phyloP scores from a whole-genome alignment of 257 asterid species.

The Solanum megistacrolobum region DNA sequence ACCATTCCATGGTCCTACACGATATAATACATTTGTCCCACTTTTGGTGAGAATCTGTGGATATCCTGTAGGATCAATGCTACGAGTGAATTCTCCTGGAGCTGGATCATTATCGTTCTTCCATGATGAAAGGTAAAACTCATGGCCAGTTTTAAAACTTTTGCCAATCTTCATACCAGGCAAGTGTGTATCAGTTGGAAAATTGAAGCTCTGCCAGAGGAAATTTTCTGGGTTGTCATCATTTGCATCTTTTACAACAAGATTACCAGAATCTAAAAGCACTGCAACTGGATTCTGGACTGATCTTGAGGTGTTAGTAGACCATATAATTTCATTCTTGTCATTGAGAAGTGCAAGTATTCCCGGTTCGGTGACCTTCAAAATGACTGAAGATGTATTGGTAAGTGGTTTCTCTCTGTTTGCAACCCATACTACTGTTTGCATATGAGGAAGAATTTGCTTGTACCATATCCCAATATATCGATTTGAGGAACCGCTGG shows the following conservation, averaged over 20 bases:
- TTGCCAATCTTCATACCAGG: constrained; percentile 24
- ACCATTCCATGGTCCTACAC: constrained; percentile 55
- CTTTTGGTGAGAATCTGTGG: constrained; percentile 16
- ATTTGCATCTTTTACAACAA: constrained; percentile 20
- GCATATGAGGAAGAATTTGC: neutral
- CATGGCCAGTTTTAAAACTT: constrained; percentile 7
- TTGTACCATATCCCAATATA: neutral
- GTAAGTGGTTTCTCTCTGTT: neutral
- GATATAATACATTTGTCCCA: neutral
- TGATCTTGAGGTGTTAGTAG: constrained; percentile 6
- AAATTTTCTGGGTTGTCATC: constrained; percentile 3
- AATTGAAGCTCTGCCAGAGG: constrained; percentile 22
- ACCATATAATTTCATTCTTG: constrained; percentile 4
- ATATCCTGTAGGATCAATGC: constrained; percentile 23
- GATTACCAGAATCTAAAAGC: constrained; percentile 27
- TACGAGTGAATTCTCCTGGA: constrained; percentile 12
- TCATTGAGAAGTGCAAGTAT: neutral
- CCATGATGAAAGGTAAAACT: constrained; percentile 21
- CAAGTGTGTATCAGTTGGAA: constrained; percentile 13
- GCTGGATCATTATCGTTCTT: constrained; percentile 29
- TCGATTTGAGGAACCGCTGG: neutral
- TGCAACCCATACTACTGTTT: neutral
- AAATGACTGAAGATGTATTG: neutral
- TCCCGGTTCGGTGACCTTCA: neutral
- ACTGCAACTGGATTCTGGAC: constrained; percentile 6